These are phyloP conservation scores for Echinochloa phyllopogon DNA, from an alignment of 176 grass and related monocot species.

Conservation along the genomic window DNA sequence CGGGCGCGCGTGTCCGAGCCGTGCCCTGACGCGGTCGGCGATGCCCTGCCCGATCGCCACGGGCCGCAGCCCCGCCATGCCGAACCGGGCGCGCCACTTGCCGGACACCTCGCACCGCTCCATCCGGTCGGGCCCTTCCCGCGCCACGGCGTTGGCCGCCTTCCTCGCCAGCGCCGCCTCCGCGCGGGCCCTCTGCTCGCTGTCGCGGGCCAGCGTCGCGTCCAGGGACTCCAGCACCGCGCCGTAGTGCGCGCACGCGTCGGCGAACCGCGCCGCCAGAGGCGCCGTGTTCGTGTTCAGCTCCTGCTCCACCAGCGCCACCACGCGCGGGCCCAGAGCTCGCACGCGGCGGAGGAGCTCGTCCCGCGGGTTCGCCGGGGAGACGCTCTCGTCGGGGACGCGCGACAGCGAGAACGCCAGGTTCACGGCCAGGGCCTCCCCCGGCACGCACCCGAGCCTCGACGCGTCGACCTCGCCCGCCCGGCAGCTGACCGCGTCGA, in stretches of 20 bases:
- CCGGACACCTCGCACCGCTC: constrained; percentile 86
- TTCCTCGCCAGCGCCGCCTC: constrained; percentile 59
- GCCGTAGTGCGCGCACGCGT: constrained; percentile 72
- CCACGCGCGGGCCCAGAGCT: constrained; percentile 59
- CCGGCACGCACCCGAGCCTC: constrained; percentile 57
- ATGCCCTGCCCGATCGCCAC: constrained; percentile 47
- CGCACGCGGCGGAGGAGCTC: constrained; percentile 82
- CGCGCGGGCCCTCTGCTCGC: constrained; percentile 38
- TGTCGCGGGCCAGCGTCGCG: constrained; percentile 35
- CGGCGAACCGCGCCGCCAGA: constrained; percentile 64
- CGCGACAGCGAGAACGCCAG: constrained; percentile 74
- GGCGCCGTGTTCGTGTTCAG: constrained; percentile 82
- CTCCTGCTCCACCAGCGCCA: constrained; percentile 81
- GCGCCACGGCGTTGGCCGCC: constrained; percentile 65
- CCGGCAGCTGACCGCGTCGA: constrained; percentile 54
- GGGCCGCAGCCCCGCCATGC: constrained; percentile 76
- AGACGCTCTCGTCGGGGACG: constrained; percentile 87
- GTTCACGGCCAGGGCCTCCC: constrained; percentile 81
- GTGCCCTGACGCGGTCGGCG: constrained; percentile 50
- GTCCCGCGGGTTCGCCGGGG: constrained; percentile 86
- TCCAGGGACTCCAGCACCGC: constrained; percentile 80
- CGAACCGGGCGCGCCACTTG: constrained; percentile 84
- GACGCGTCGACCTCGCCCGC: constrained; percentile 53
- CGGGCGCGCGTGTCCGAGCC: not conserved
- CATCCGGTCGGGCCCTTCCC: constrained; percentile 66